Conservation (phyloP, 2,329 filamentous ascomycete genomes). For the Drechslerella stenobrocha region DNA sequence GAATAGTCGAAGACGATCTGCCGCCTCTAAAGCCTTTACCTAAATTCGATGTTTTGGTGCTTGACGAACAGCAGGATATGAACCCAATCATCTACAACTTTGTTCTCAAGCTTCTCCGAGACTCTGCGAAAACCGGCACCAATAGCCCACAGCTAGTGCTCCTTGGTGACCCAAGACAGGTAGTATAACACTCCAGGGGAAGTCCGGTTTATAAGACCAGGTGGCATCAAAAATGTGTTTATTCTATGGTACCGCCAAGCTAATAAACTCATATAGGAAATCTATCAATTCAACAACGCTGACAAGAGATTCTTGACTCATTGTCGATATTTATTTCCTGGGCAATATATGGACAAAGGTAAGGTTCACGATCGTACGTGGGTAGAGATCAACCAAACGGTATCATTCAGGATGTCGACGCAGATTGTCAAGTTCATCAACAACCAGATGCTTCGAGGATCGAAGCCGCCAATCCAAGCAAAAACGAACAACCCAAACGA, state of each 20-base stretch:
- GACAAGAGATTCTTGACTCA: constrained; percentile 48
- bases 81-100: constrained; percentile 48
- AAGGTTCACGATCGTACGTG: constrained; percentile 25
- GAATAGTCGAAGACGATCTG: constrained; percentile 42
- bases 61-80: constrained; percentile 51
- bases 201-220: too few relatives aligned
- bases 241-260: too few relatives aligned
- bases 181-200: too few relatives aligned
- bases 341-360: constrained; percentile 20
- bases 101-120: constrained; percentile 40
- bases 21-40: constrained; percentile 30
- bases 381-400: constrained; percentile 37
- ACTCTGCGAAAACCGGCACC: constrained; percentile 21
- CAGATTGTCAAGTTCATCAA: constrained; percentile 42
- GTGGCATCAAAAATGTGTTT: too few relatives aligned
- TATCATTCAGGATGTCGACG: constrained; percentile 44
- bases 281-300: constrained; percentile 50
- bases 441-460: constrained; percentile 25
- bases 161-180: constrained; percentile 48
- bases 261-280: constrained; percentile 18
- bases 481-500: constrained; percentile 29
- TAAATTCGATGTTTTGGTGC: constrained; percentile 42
- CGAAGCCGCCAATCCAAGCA: constrained; percentile 22
- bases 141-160: constrained; percentile 37
- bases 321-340: constrained; percentile 33